Evolutionary conservation across 306 rosid genomes (phyloP), one percentile per base, ranked within the genome.

Genomic region (Morella rubra): DNA sequence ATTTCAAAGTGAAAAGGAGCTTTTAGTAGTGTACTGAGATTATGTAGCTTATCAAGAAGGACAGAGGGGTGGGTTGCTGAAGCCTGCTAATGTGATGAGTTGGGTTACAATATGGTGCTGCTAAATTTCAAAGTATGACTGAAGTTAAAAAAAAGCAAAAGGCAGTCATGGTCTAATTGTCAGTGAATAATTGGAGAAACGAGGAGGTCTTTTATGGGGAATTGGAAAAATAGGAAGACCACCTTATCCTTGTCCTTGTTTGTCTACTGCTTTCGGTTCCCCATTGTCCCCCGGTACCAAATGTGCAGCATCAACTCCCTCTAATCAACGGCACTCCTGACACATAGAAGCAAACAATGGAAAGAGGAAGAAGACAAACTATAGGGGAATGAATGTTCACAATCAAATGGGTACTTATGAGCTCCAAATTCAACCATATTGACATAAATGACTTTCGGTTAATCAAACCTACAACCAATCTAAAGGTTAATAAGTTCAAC

Each of bases 231-330:
- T n/a, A 19, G 27, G 49, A 14, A 53, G 49, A 72, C 66, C 61
- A 54, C 85, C 75, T 84, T 64, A 77, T 86, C 87, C 75, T 71
- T 82, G 85, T 81, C 76, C 6, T 19, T 44, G 74, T 78, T 81
- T 84, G 93, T 86, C 83, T 79, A 69, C 80, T 77, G 78, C 90
- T 89, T 85, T 88, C 85, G 84, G 90, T 18, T 66, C 79, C 79
- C n/a, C 79, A 79, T 80, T 76, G 90, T 90, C 86, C 58, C 76
- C 58, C 67, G 85, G 79, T 81, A 85, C 76, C 78, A 73, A 32
- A 19, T 62, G 56, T 42, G 62, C 62, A 55, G 62, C 47, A 55
- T 27, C 59, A 32, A 46, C 54, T 44, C 24, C 8, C 6, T 46
- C 44, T 56, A 59, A 74, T 73, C 76, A 81, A 73, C 73, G 73